These are phyloP conservation scores for Macrotyloma uniflorum DNA, from an alignment of 306 rosid species.

Conservation along the genomic window DNA sequence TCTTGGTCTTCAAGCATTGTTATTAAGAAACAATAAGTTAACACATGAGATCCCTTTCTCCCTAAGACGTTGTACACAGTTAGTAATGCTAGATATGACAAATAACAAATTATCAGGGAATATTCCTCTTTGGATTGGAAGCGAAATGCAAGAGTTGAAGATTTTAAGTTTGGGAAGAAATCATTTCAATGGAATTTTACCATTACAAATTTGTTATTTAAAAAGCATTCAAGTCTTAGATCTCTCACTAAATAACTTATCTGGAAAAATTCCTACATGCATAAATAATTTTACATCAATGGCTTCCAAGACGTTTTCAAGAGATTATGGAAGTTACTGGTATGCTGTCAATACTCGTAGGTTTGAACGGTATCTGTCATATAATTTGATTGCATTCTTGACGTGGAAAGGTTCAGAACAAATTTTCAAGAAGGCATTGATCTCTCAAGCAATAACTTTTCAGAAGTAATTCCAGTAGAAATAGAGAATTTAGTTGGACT, in stretches of 20 bases:
- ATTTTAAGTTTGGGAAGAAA: no score
- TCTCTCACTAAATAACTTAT: background rate
- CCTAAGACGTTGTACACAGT: accelerated
- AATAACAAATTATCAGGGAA: background rate
- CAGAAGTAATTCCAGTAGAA: slow-evolving; percentile 2
- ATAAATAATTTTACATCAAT: background rate
- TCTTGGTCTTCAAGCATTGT: background rate
- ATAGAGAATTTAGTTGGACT: background rate
- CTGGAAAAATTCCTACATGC: background rate
- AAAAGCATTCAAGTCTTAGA: background rate
- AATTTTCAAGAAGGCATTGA: background rate
- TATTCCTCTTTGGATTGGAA: background rate
- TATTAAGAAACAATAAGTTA: background rate
- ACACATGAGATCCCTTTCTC: background rate
- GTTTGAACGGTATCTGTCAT: no score
- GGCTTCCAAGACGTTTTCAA: background rate
- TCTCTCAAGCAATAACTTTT: slow-evolving; percentile 30
- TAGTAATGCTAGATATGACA: background rate
- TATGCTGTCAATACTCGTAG: background rate
- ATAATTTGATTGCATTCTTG: background rate
- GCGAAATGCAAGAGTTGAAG: accelerated
- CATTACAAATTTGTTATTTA: background rate
- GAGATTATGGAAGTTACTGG: background rate
- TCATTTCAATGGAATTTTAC: background rate
- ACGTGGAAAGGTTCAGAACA: slow-evolving; percentile 33